Percentiles rank a stretch among this genome's conserved stretches.
These are phyloP conservation scores for Farysia itapuensis DNA, from an alignment of 1,284 basidiomycete genomes.

Conservation along the genomic window DNA sequence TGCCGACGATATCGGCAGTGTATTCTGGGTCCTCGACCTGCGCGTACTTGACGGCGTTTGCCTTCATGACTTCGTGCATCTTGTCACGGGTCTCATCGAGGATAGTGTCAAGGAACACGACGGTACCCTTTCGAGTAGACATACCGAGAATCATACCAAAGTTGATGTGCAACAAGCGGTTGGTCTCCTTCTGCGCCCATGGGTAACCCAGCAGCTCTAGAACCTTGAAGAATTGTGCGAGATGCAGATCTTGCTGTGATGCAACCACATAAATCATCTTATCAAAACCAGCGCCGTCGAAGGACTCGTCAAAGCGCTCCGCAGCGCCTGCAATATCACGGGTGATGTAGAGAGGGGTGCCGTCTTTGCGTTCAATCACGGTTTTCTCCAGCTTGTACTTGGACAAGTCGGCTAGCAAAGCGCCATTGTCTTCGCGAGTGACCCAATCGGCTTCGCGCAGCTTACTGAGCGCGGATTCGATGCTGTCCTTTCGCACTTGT, in stretches of 20 bases:
- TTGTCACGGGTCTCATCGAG: conserved; percentile 83
- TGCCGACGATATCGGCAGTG: conserved; percentile 82
- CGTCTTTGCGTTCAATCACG: conserved; percentile 91
- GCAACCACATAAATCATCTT: conserved; percentile 97
- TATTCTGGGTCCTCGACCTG: conserved; percentile 84
- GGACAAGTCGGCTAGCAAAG: conserved; percentile 51
- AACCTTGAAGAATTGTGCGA: conserved; percentile 91
- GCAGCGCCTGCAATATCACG: conserved; percentile 93
- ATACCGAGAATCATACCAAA: conserved; percentile 92
- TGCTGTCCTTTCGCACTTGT: conserved; percentile 76
- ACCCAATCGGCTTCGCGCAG: conserved; percentile 38
- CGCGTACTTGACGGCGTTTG: conserved; percentile 89
- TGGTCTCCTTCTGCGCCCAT: conserved; percentile 68
- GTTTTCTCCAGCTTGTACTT: conserved; percentile 72
- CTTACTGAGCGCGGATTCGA: conserved; percentile 64
- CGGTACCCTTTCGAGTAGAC: conserved; percentile 95
- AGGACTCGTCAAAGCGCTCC: conserved; percentile 74
- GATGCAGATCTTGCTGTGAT: conserved; percentile 91
- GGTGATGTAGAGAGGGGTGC: conserved; percentile 96
- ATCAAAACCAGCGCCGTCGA: conserved; percentile 68
- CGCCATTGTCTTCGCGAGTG: conserved; percentile 52
- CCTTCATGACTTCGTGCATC: conserved; percentile 96
- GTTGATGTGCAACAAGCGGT: conserved; percentile 81
- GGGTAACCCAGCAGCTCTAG: conserved; percentile 85
- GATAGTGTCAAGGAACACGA: conserved; percentile 92